Conservation (phyloP, 1,284 basidiomycete genomes). For the Stygiomarasmius scandens region DNA sequence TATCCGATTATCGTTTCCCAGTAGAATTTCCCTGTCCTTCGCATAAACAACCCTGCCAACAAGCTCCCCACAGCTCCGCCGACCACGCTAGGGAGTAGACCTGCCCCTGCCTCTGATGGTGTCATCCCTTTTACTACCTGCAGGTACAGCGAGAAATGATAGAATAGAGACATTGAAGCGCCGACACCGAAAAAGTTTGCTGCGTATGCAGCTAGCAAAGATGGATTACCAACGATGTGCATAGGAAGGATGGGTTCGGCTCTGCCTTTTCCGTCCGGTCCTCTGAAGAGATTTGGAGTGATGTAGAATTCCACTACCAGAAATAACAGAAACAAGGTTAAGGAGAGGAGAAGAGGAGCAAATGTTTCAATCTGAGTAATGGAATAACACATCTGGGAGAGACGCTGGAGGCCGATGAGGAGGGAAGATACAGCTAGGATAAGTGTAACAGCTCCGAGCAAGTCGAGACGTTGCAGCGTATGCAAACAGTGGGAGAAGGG, state of each 20-base stretch:
- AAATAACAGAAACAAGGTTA: constrained; percentile 34
- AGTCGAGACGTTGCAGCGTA: constrained; percentile 60
- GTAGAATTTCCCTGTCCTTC: constrained; percentile 59
- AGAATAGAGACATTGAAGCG: constrained; percentile 45
- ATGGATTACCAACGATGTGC: constrained; percentile 49
- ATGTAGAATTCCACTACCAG: constrained; percentile 42
- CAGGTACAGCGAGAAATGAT: constrained; percentile 56
- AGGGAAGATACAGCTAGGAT: constrained; percentile 53
- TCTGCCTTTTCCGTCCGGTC: too few species aligned
- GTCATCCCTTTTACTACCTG: constrained; percentile 54
- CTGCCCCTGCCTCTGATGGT: constrained; percentile 51
- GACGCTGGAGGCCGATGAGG: constrained; percentile 57
- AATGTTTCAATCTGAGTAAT: constrained; percentile 36
- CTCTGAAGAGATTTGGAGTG: constrained; percentile 28
- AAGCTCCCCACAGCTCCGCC: constrained; percentile 52
- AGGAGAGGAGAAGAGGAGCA: constrained; percentile 32
- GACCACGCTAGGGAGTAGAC: constrained; percentile 50
- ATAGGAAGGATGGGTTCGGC: constrained; percentile 59
- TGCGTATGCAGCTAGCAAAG: constrained; percentile 54
- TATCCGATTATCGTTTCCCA: constrained; percentile 48
- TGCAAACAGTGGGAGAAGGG: constrained; percentile 38
- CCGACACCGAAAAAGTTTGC: constrained; percentile 59
- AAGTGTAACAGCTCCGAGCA: constrained; percentile 55
- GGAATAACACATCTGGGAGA: constrained; percentile 57
- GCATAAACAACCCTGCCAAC: constrained; percentile 53